Evolutionary conservation across 208 protist genomes (phyloP).

Genomic region (Leishmania mexicana): DNA sequence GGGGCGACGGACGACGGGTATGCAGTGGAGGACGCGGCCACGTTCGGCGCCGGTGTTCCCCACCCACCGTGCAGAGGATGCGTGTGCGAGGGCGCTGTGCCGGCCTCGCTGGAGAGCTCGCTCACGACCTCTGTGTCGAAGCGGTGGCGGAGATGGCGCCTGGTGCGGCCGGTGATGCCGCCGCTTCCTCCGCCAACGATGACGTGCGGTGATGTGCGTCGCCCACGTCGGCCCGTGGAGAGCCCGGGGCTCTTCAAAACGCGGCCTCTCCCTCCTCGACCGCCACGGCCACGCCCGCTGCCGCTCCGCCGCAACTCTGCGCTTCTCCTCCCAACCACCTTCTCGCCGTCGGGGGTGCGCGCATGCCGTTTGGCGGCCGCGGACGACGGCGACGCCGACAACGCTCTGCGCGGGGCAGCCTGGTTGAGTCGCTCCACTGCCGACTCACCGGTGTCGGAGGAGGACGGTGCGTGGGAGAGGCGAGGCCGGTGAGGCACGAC

Average conservation of each 20-base stretch:
- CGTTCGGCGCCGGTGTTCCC: background rate
- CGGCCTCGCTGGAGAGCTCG: constrained; percentile 12
- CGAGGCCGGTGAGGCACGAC: constrained; percentile 3
- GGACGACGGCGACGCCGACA: background rate
- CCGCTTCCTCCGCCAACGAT: background rate
- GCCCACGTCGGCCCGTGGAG: background rate
- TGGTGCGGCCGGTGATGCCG: background rate
- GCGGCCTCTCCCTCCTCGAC: background rate
- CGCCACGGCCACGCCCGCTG: background rate
- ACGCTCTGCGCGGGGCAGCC: background rate
- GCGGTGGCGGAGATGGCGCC: background rate
- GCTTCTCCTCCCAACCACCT: background rate
- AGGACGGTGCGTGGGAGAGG: background rate
- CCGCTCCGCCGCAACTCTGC: background rate
- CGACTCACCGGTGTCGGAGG: background rate
- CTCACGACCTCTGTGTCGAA: constrained; percentile 30
- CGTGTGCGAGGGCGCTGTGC: background rate
- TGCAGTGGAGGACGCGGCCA: background rate
- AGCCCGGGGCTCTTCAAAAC: background rate
- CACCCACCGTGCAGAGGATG: background rate
- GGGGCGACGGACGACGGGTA: background rate
- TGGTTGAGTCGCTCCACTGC: background rate
- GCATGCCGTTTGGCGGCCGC: background rate
- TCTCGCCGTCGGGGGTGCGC: background rate
- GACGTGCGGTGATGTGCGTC: background rate